Evolutionary conservation across 768 basidiomycete species (phyloP), one percentile per base, ranked within the genome.

Genomic region (Suillus plorans): DNA sequence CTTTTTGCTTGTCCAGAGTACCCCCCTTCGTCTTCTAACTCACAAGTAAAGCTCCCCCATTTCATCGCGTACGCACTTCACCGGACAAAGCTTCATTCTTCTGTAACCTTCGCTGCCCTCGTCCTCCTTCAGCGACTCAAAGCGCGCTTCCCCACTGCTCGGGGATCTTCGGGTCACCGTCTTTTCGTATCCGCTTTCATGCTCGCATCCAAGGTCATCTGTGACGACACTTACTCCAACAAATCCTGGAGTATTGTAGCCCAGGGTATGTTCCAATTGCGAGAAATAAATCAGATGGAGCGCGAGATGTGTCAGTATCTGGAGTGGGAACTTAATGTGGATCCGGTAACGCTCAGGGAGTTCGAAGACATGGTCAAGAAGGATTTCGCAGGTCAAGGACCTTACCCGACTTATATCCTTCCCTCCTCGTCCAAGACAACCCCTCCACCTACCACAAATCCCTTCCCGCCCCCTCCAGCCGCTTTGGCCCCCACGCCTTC

Each of bases 221-320:
- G 94, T 78, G 94, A 96, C 80, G 94, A 95, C 70, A 95, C 93
- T 0, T 96, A 95, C 74, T 93, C 91, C 18, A 95, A 95, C 84
- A 94, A 94, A 73, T 92, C 90, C 0, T 96, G 94, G 94, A 86
- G 87, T 6, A 90, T 95, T 53, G 94, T 96, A 47, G 94, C 91
- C 0, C 92, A 95, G 75, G 89, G 87, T 36, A 89, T 94, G 86
- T 96, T 95, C 70, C 83, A 81, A 4, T 73, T 91, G 0, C 80
- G 85, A 39, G 90, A 91, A 80, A 87, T 91, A 71, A 91, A 91
- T 75, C 89, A 91, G 79, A 91, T 90, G 89, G 89, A 91, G 73
- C 71, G 90, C 2, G 90, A 91, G 71, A 89, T 91, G 84, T 90
- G 89, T 67, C 84, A 86, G 18, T 99, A 98, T 72, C 80, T 99